A percentile compares a stretch with the other conserved stretches of the same genome.
phyloP scores from a whole-genome alignment of 306 rosid species.

The Vigna nakashimae region DNA sequence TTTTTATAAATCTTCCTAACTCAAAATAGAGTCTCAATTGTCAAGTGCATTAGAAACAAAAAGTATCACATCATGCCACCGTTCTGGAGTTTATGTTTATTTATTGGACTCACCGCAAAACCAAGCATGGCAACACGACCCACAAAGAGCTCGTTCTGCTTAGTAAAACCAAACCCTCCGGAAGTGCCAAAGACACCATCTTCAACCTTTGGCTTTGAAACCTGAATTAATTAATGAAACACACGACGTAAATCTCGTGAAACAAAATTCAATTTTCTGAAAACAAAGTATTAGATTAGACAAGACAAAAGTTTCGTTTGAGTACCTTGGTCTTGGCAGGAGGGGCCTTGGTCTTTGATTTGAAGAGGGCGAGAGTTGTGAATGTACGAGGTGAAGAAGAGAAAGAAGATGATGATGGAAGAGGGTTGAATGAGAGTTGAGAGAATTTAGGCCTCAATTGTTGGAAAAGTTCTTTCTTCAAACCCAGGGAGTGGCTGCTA shows the following conservation, averaged over 20 bases:
- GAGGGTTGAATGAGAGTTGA: constrained; percentile 55
- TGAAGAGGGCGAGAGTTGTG: constrained; percentile 70
- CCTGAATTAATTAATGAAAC: constrained; percentile 55
- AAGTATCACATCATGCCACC: neutral
- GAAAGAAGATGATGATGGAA: constrained; percentile 49
- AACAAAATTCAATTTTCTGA: constrained; percentile 21
- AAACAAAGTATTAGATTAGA: neutral
- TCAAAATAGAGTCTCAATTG: neutral
- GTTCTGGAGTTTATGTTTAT: neutral
- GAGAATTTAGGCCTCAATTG: constrained; percentile 65
- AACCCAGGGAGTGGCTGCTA: constrained; percentile 52
- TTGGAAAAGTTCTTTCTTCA: constrained; percentile 68
- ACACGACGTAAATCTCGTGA: neutral
- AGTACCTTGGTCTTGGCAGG: constrained; percentile 61
- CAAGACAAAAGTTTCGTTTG: neutral
- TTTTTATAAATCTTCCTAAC: neutral
- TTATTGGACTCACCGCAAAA: constrained; percentile 73
- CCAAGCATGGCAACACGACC: constrained; percentile 99
- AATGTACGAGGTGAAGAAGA: constrained; percentile 49
- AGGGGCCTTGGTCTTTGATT: constrained; percentile 85
- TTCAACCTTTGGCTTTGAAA: constrained; percentile 77
- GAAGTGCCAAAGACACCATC: constrained; percentile 95
- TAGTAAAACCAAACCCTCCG: constrained; percentile 96
- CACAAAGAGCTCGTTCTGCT: constrained; percentile 96
- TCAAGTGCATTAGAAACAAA: neutral